Base-by-base conservation (phyloP, 2,329 filamentous ascomycete genomes). In the Leptographium galeiforme region DNA sequence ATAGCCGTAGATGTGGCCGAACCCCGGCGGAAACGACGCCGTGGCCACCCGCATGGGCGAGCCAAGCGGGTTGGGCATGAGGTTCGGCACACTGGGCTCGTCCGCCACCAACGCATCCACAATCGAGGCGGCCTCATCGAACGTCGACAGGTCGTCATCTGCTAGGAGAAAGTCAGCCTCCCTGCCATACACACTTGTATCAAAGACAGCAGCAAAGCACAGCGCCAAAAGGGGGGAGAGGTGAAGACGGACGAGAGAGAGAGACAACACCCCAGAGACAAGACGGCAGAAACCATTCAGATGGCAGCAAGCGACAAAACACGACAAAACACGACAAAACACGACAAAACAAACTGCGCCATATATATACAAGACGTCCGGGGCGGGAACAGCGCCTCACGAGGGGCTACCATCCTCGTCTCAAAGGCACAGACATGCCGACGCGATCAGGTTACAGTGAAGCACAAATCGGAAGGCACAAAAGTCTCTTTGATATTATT, bases 61-160 rank as follows among this genome's bases (percentile, higher is more conserved):
- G 45, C 65, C 61, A 18, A 61, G 54, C 8, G 64, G 61, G 19
- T 54, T 48, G 19, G 54, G 53, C 0, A 49, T 25, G 18, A 51
- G 57, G 25, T 50, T 41, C 7, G 51, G 33, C 36, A 46, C 39
- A 16, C 18, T 30, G 5, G 56, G 53, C n/a, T 78, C 69, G 61
- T 87, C 84, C 25, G 81, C 78, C 13, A 87, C 83, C 5, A 87
- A 68, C 4, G 81, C 81, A 63, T 87, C 83, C 43, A 87, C 78
- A n/a, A 77, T 82, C 45, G 73, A 72, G 3, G 73, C 75, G 13
- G 76, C 81, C 58, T 83, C 81, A 57, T 82, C 79, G 47, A 83
- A 70, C 12, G 75, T 77, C 55, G 73, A 70, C n/a, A 80, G 66
- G 50, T 80, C 76, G 62, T 85, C 81, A 67, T 84, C 82, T 86